These are phyloP conservation scores for Quercus cerris DNA, from an alignment of 306 rosid genomes.

Conservation along the genomic window DNA sequence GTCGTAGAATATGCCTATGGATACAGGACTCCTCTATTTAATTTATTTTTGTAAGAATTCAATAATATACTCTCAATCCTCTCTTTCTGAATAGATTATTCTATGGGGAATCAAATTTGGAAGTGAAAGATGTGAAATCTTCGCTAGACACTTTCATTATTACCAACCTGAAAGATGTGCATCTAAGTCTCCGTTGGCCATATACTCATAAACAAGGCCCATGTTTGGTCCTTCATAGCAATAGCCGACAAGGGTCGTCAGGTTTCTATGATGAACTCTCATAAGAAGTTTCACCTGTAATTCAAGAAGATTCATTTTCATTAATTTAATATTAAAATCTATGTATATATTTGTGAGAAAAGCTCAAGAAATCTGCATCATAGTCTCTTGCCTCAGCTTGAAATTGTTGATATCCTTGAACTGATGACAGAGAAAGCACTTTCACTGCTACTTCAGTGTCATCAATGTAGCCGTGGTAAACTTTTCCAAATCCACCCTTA, in stretches of 20 bases:
- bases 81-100: too few species aligned
- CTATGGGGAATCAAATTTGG: too few species aligned
- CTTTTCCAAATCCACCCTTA: slow-evolving; percentile 51
- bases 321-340: neutral
- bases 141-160: neutral
- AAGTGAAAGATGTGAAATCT: too few species aligned
- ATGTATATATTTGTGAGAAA: neutral
- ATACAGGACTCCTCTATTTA: too few species aligned
- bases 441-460: slow-evolving; percentile 52
- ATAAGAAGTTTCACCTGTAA: slow-evolving; percentile 24
- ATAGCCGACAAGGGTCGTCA: slow-evolving; percentile 34
- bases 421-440: slow-evolving; percentile 37
- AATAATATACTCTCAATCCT: too few species aligned
- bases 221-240: slow-evolving; percentile 26
- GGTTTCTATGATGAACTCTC: slow-evolving; percentile 35
- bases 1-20: too few species aligned
- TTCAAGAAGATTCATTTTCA: neutral
- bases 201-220: slow-evolving; percentile 37
- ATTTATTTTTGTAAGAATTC: too few species aligned
- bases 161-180: slow-evolving; percentile 34
- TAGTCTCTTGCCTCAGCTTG: slow-evolving; percentile 45
- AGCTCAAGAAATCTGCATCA: neutral
- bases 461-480: slow-evolving; percentile 39
- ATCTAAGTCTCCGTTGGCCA: slow-evolving; percentile 35
- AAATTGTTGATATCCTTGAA: slow-evolving; percentile 46